phyloP scores from a whole-genome alignment of 768 basidiomycete genomes.

The Antrodiella citrinella region DNA sequence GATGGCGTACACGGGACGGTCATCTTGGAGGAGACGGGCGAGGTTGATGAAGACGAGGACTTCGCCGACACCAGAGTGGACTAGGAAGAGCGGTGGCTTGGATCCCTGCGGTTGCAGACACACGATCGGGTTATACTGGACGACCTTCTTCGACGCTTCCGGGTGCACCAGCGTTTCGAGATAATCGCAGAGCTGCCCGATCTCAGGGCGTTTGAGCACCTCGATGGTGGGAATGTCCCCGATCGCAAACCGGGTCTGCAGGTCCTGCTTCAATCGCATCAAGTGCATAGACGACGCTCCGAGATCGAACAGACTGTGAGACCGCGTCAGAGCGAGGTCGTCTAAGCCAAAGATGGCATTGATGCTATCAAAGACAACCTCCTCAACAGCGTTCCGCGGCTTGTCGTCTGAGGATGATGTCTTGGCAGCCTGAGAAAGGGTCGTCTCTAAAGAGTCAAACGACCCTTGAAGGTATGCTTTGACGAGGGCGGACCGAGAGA shows the following conservation, averaged over 20 bases:
- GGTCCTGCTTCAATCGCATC: slow-evolving; percentile 6
- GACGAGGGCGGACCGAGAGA: slow-evolving; percentile 31
- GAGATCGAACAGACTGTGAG: slow-evolving; percentile 3
- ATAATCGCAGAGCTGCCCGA: slow-evolving; percentile 1
- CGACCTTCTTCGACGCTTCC: slow-evolving; percentile 7
- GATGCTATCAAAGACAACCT: slow-evolving; percentile 5
- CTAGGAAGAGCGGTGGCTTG: slow-evolving; percentile 35
- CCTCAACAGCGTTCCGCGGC: slow-evolving; percentile 12
- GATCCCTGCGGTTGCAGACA: slow-evolving; percentile 29
- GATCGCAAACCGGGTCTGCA: slow-evolving; percentile 1
- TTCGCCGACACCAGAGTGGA: slow-evolving; percentile 38
- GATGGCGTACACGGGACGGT: slow-evolving; percentile 37
- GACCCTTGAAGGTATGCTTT: slow-evolving; percentile 29
- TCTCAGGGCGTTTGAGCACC: slow-evolving; percentile 5
- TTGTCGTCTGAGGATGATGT: slow-evolving; percentile 13
- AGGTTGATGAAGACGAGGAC: slow-evolving; percentile 34
- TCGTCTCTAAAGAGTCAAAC: slow-evolving; percentile 17
- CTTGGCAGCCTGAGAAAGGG: slow-evolving; percentile 9
- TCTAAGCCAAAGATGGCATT: slow-evolving; percentile 36
- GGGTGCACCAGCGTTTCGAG: background rate
- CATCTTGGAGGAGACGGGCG: slow-evolving; percentile 30
- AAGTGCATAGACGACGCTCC: slow-evolving; percentile 6
- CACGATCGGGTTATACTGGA: slow-evolving; percentile 32
- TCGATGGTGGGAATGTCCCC: slow-evolving; percentile 3
- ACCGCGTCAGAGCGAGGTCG: slow-evolving; percentile 13